Base-by-base conservation (phyloP, 2,329 filamentous ascomycete species). In the Cadophora gregata region DNA sequence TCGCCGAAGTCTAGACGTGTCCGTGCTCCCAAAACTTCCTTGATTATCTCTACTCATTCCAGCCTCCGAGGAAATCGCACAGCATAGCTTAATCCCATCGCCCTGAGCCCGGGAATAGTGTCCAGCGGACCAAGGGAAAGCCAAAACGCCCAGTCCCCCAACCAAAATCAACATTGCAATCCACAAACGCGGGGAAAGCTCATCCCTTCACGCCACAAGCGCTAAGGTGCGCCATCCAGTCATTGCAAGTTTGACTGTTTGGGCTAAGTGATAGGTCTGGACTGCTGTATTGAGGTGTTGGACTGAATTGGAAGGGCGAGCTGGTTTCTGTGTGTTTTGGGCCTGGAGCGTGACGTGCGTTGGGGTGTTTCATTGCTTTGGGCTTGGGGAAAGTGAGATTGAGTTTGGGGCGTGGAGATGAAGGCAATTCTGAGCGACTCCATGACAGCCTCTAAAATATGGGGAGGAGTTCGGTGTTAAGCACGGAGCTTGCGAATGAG, bases 301-400 rank as follows among this genome's bases (percentile, higher is more conserved):
- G 14, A 42, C 38, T 42, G 10, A 42, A 33, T 33, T 12, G 48
- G 48, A 3, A 3, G 8, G 50, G 27, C 4, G 50, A 53, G 25
- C 9, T 33, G 2, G 9, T 9, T 27, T 55, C 51, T 33, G 29
- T 55, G 51, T 36, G 51, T 55, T 55, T 55, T 36, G 16, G n/a
- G 51, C 31, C 50, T 53, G 31, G 25, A 31, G 48, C 48, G 24
- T 51, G 48, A 19, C 33, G 25, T 55, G 16, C 9, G 31, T 25
- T 38, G 29, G 31, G n/a, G n/a, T 4, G 33, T 38, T 58, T 55
- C 51, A 55, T 55, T 55, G 24, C 53, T 38, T 55, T 58, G 25
- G 29, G 51, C 8, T 7, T 14, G 16, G 27, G 29, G n/a, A 21
- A 14, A 31, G 6, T 31, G 31, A 14, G 10, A 1, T 10, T 24